Base-by-base conservation (phyloP, 768 basidiomycete species). In the Serpula lacrymans region DNA sequence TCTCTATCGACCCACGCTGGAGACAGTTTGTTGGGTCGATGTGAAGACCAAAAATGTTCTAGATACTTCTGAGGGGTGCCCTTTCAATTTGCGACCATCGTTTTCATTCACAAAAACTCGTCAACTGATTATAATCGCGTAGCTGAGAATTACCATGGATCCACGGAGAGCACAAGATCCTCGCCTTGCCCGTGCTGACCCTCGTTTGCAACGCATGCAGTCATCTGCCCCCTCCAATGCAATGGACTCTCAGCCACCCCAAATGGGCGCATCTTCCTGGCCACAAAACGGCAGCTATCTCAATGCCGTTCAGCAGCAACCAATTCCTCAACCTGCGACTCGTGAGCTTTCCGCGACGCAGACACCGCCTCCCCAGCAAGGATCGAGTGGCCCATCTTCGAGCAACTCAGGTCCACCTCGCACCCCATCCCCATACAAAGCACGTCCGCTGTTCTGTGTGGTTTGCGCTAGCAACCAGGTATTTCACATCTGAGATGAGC, bases 381-480 rank as follows among this genome's bases (percentile, higher is more conserved):
- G 37, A 6, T 20, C 27, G 11, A 26, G 37, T 42, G 41, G 38
- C 5, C 37, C 41, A 10, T 42, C 41, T 21, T n/a, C 16, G 27
- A 41, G 26, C n/a, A n/a, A n/a, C 37, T 14, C 34, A n/a, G 22
- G 12, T 4, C 35, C 21, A 32, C 42, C 22, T 37, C 48, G 4
- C 41, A 45, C 47, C 37, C 17, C 29, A 11, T 27, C 61, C 25
- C 42, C 49, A 18, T 82, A 82, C 52, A 90, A 80, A 62, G 65
- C 73, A 9, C 72, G 88, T 9, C 91, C 90, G 2, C 58, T 96
- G 33, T 98, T 98, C 67, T 98, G 96, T 57, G 90, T 99, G 7
- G 96, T 98, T 23, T 99, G 96, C 59, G 95, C 96, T n/a, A 97
- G 92, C 57, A 99, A 99, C 58, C 91, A 98, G 71, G 94, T 88